Conservation (phyloP, 2,329 filamentous ascomycete genomes). For the Westerdykella sp. region DNA sequence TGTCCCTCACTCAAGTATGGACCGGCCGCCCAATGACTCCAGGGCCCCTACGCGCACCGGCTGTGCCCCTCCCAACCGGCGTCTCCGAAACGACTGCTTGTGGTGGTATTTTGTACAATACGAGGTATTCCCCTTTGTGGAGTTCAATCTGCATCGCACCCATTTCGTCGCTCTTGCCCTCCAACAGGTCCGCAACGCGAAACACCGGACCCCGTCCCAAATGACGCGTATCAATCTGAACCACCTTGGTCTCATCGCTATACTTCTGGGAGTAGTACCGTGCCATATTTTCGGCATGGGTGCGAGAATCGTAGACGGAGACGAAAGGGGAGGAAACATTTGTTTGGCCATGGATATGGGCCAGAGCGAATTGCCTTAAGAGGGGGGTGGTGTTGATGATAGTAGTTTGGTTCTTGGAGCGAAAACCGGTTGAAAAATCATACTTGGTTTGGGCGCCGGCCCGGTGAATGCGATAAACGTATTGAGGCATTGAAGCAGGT, state of each 20-base stretch:
- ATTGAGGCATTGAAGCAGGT: slow-evolving; percentile 19
- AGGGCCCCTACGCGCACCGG: neutral
- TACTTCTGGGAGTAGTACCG: slow-evolving; percentile 14
- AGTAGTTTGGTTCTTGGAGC: slow-evolving; percentile 31
- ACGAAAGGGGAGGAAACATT: slow-evolving; percentile 33
- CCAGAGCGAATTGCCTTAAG: slow-evolving; percentile 2
- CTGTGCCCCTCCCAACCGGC: slow-evolving; percentile 12
- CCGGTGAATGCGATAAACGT: slow-evolving; percentile 30
- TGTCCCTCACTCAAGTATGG: neutral
- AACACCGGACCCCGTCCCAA: slow-evolving; percentile 29
- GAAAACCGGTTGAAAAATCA: slow-evolving; percentile 26
- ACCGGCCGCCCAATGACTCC: neutral
- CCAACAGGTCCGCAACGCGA: slow-evolving; percentile 24
- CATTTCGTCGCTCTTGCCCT: slow-evolving; percentile 1
- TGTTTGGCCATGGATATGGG: slow-evolving; percentile 17
- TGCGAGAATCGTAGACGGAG: slow-evolving; percentile 23
- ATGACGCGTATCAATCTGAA: slow-evolving; percentile 27
- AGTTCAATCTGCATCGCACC: slow-evolving; percentile 13
- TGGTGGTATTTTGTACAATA: slow-evolving; percentile 30
- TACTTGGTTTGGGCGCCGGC: slow-evolving; percentile 25
- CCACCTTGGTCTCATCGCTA: slow-evolving; percentile 19
- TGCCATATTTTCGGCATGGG: slow-evolving; percentile 26
- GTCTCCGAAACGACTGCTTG: slow-evolving; percentile 29
- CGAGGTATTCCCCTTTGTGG: slow-evolving; percentile 31
- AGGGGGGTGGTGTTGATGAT: slow-evolving; percentile 18